Base-by-base conservation (phyloP, 495 filamentous ascomycete species). In the Tirmania nivea region DNA sequence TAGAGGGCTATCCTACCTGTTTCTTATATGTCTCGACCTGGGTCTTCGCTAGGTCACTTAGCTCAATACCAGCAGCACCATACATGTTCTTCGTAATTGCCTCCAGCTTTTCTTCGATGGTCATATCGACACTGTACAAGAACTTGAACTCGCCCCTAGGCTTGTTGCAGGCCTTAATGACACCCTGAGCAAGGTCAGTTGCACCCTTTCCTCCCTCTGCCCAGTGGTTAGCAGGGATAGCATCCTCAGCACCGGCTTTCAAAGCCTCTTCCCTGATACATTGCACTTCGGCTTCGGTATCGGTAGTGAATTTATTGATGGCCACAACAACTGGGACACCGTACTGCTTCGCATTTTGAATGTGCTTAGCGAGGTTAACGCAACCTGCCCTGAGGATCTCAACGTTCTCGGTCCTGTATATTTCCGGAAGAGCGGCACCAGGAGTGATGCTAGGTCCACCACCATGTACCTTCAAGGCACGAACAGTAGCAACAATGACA, bases 291-390 rank as follows among this genome's bases (percentile, higher is more conserved):
- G 89, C 89, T 16, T 84, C 80, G 10, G 90, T 94, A 65, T 97
- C 90, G 34, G 86, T 94, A 55, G 81, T 76, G 65, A 97, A 94
- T 63, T 81, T 84, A 73, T 97, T 97, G 71, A 97, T 89, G 34
- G 90, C 90, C 1, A 97, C 90, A 8, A 97, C 80, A n/a, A 97
- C 88, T 0, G 90, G 86, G 12, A 95, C 79, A 48, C 90, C 90
- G 60, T 89, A 97, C 39, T 78, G 71, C 61, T 72, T 80, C 20
- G 90, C 90, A 60, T 95, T 96, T 56, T 73, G 68, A 51, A 97
- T 86, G 63, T 97, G 90, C 71, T 95, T 95, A 61, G 78, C 84
- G 35, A 97, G 67, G 70, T 97, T 97, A 55, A 94, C 75, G 62
- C 90, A 96, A 5, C 90, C 90, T 56, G 78, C 79, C 50, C 86